These are phyloP conservation scores for Russula lepida DNA, from an alignment of 768 basidiomycete genomes.

Conservation along the genomic window DNA sequence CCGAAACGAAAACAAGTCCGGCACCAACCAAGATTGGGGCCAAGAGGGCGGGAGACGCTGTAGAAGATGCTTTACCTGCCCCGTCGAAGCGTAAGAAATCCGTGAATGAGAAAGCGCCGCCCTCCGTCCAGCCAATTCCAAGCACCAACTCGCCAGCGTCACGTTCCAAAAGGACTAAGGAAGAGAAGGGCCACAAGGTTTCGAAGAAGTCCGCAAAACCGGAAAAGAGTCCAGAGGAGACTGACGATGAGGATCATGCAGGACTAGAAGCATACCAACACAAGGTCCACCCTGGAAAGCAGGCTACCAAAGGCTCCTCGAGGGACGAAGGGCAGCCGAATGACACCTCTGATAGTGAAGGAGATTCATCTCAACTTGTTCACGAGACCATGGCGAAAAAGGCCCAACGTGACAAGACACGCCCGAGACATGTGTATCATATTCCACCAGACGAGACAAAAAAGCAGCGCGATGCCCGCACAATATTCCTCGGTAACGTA, in stretches of 20 bases:
- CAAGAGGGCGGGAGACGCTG: slow-evolving; percentile 3
- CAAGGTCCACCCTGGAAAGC: slow-evolving; percentile 5
- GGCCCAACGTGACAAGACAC: slow-evolving; percentile 25
- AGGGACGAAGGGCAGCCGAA: slow-evolving; percentile 18
- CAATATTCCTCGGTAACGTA: slow-evolving; percentile 89
- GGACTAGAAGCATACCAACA: slow-evolving; percentile 29
- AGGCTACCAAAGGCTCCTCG: slow-evolving; percentile 17
- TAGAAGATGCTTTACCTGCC: neutral
- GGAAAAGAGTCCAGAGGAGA: slow-evolving; percentile 7
- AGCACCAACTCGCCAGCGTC: slow-evolving; percentile 3
- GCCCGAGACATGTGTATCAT: slow-evolving; percentile 35
- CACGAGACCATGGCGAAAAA: slow-evolving; percentile 49
- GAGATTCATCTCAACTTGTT: slow-evolving; percentile 36
- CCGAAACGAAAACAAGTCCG: neutral
- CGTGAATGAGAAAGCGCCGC: slow-evolving; percentile 16
- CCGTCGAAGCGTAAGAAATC: slow-evolving; percentile 16
- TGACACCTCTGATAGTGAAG: slow-evolving; percentile 30
- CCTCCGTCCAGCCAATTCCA: neutral
- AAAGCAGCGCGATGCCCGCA: slow-evolving; percentile 67
- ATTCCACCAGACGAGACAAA: slow-evolving; percentile 63
- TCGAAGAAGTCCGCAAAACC: slow-evolving; percentile 10
- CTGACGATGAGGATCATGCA: slow-evolving; percentile 28
- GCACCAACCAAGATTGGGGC: slow-evolving; percentile 5
- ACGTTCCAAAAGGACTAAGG: slow-evolving; percentile 21
- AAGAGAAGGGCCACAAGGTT: slow-evolving; percentile 23